These are phyloP conservation scores for Monosporozyma yasuniensis DNA, from an alignment of 805 yeast species.

Conservation along the genomic window DNA sequence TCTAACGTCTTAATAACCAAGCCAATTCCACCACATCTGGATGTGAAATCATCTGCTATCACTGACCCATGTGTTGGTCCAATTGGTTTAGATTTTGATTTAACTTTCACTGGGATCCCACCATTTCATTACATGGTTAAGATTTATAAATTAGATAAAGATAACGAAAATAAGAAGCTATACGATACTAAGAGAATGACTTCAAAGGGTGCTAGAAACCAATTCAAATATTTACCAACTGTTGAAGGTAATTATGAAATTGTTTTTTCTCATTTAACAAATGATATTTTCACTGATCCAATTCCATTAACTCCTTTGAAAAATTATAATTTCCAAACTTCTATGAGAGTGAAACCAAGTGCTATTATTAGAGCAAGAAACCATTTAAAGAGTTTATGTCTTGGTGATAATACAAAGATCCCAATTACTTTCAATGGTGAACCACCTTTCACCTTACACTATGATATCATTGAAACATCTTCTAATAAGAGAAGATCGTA, in stretches of 20 bases:
- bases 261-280: constrained; percentile 55
- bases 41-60: constrained; percentile 41
- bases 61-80: constrained; percentile 88
- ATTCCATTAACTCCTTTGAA: constrained; percentile 28
- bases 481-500: constrained; percentile 41
- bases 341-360: constrained; percentile 62
- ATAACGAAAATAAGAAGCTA: constrained; percentile 18
- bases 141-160: constrained; percentile 42
- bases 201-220: constrained; percentile 39
- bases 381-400: constrained; percentile 32
- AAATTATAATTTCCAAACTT: constrained; percentile 52
- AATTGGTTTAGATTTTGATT: constrained; percentile 69
- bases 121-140: constrained; percentile 66
- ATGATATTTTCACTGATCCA: constrained; percentile 47
- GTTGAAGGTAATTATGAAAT: constrained; percentile 76
- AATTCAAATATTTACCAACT: constrained; percentile 65
- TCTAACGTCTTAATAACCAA: constrained; percentile 46
- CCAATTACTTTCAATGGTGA: constrained; percentile 66
- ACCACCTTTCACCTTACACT: constrained; percentile 64
- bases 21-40: constrained; percentile 45
- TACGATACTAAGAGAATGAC: constrained; percentile 31
- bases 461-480: constrained; percentile 53
- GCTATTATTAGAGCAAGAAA: constrained; percentile 33
- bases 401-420: constrained; percentile 38
- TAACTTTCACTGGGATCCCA: constrained; percentile 64